Percentiles rank a stretch among this genome's conserved stretches.
Evolutionary conservation across 2,329 filamentous ascomycete species (phyloP).

Genomic region (Akanthomyces dipterigenus): DNA sequence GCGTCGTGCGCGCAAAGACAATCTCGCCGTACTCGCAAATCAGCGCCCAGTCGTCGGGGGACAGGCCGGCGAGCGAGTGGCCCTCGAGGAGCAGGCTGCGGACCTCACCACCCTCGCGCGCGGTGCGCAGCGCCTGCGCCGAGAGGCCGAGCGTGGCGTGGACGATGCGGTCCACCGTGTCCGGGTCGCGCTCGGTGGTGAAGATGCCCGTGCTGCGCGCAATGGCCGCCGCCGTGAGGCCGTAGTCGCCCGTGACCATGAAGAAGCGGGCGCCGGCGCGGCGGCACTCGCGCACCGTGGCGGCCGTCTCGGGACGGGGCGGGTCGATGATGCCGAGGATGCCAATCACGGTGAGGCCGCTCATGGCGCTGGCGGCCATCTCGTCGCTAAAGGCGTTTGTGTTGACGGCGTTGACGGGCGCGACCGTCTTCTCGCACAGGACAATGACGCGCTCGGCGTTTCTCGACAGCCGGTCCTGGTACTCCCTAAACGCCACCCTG

Average conservation of each 20-base stretch:
- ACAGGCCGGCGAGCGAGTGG: constrained; percentile 49
- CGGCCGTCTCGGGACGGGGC: constrained; percentile 35
- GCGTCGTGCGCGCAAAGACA: constrained; percentile 62
- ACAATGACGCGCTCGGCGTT: constrained; percentile 39
- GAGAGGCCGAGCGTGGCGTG: constrained; percentile 13
- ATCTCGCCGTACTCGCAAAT: constrained; percentile 49
- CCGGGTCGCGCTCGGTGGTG: constrained; percentile 39
- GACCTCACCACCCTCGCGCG: constrained; percentile 16
- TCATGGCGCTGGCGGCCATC: constrained; percentile 31
- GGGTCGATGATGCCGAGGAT: constrained; percentile 46
- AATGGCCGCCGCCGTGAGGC: constrained; percentile 57
- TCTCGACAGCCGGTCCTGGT: constrained; percentile 33
- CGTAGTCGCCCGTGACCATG: constrained; percentile 44
- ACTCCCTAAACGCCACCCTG: constrained; percentile 25
- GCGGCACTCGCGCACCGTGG: constrained; percentile 35
- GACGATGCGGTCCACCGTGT: constrained; percentile 24
- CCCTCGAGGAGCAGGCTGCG: constrained; percentile 41
- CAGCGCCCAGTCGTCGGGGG: constrained; percentile 37
- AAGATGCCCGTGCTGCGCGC: constrained; percentile 60
- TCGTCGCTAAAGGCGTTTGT: constrained; percentile 47
- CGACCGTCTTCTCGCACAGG: constrained; percentile 31
- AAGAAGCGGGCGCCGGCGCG: constrained; percentile 38
- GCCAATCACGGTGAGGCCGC: constrained; percentile 41
- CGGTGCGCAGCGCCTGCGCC: constrained; percentile 15
- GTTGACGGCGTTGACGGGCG: constrained; percentile 20